Evolutionary conservation across 2,329 filamentous ascomycete species (phyloP).

Genomic region (Lojkania enalia): DNA sequence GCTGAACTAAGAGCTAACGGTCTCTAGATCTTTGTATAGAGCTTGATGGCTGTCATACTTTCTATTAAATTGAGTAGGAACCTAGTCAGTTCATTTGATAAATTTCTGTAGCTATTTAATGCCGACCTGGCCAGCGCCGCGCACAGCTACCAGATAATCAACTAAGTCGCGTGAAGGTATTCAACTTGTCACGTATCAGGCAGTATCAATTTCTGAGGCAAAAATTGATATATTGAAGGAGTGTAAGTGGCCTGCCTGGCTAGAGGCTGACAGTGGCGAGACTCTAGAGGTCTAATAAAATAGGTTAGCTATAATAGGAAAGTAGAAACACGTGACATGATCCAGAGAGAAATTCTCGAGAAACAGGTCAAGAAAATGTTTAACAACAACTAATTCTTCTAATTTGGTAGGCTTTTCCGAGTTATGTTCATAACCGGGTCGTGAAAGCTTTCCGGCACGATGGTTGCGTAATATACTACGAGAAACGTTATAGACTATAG

Average conservation of each 20-base stretch:
- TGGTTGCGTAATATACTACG: neutral
- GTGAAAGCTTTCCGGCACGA: neutral
- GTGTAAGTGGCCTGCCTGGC: too few species aligned
- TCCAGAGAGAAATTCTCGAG: conserved; percentile 5
- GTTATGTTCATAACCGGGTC: conserved; percentile 8
- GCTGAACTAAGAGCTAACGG: conserved; percentile 2
- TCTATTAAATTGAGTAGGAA: neutral
- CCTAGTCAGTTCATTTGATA: conserved; percentile 2
- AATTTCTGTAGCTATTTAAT: conserved; percentile 3
- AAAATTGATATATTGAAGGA: too few species aligned
- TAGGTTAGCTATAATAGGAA: too few species aligned
- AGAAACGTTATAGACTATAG: neutral
- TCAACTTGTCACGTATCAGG: too few species aligned
- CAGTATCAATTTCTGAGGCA: too few species aligned
- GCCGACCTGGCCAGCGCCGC: conserved; percentile 1
- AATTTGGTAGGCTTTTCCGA: conserved; percentile 7
- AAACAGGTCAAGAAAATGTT: conserved; percentile 11
- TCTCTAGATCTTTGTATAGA: conserved; percentile 1
- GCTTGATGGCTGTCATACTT: conserved; percentile 1
- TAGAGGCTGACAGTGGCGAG: too few species aligned
- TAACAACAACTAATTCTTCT: conserved; percentile 10
- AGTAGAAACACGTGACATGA: too few species aligned
- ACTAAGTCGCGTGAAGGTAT: too few species aligned
- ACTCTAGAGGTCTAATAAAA: too few species aligned
- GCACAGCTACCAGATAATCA: conserved; percentile 5